Conservation (phyloP, 2,329 filamentous ascomycete species). For the Colletotrichum plurivorum region DNA sequence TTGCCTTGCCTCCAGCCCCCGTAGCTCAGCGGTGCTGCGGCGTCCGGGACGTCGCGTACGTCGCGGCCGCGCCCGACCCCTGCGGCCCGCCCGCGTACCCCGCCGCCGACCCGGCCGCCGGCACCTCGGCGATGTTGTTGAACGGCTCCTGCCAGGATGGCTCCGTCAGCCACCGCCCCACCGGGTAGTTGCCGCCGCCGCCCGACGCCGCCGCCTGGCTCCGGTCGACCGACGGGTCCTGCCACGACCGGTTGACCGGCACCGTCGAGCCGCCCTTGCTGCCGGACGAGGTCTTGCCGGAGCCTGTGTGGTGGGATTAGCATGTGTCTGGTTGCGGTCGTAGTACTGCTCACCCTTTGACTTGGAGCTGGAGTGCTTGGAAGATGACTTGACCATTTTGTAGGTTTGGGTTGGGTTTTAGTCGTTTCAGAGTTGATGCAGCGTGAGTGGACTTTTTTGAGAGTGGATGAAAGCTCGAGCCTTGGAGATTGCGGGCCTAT, state of each 20-base stretch:
- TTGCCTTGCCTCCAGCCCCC: not conserved
- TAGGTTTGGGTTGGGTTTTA: not conserved
- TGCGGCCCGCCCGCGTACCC: slow-evolving; percentile 5
- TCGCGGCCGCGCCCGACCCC: slow-evolving; percentile 26
- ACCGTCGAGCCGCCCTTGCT: slow-evolving; percentile 12
- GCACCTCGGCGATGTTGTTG: slow-evolving; percentile 35
- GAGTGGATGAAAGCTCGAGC: too few species aligned
- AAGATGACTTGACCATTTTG: slow-evolving; percentile 12
- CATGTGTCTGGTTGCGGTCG: too few species aligned
- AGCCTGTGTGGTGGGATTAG: not conserved
- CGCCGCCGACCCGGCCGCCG: slow-evolving; percentile 23
- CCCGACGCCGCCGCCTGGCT: slow-evolving; percentile 1
- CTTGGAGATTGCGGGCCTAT: not conserved
- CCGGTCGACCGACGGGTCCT: slow-evolving; percentile 22
- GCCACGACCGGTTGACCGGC: slow-evolving; percentile 29
- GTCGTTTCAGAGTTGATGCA: too few species aligned
- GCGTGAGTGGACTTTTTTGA: too few species aligned
- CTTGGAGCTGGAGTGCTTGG: slow-evolving; percentile 25
- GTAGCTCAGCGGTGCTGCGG: slow-evolving; percentile 18
- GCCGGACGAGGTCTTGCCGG: not conserved
- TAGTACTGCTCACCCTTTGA: slow-evolving; percentile 10
- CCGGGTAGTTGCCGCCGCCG: slow-evolving; percentile 2
- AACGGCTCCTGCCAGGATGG: slow-evolving; percentile 36
- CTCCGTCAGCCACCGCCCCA: slow-evolving; percentile 34
- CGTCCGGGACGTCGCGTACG: slow-evolving; percentile 30